Conservation (phyloP, 257 asterid genomes). For the Haberlea rhodopensis region DNA sequence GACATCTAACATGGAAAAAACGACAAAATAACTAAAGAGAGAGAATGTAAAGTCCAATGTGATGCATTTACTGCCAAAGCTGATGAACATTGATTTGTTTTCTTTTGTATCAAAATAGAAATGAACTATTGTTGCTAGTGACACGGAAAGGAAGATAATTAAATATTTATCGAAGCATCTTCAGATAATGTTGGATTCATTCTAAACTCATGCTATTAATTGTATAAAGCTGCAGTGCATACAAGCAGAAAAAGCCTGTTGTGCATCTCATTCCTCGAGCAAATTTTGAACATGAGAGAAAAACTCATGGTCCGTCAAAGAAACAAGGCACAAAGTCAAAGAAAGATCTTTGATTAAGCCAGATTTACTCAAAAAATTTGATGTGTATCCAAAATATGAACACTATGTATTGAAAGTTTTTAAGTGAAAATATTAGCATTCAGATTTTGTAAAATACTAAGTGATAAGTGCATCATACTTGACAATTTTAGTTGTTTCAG, state of each 20-base stretch:
- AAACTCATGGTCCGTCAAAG: neutral
- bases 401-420: neutral
- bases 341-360: neutral
- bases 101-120: neutral
- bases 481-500: neutral
- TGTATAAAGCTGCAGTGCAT: neutral
- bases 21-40: slow-evolving; percentile 3
- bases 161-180: neutral
- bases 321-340: neutral
- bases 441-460: neutral
- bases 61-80: slow-evolving; percentile 1
- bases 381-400: neutral
- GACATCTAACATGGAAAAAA: slow-evolving; percentile 3
- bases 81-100: neutral
- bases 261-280: neutral
- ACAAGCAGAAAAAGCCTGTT: neutral
- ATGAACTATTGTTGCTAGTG: neutral
- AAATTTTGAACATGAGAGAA: neutral
- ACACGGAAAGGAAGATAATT: neutral
- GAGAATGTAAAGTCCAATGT: neutral
- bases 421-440: neutral
- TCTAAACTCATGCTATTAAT: neutral
- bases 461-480: neutral
- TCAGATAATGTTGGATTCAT: neutral
- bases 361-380: neutral